Evolutionary conservation across 352 stramenopile species (phyloP).

Genomic region (Pythium oligandrum): DNA sequence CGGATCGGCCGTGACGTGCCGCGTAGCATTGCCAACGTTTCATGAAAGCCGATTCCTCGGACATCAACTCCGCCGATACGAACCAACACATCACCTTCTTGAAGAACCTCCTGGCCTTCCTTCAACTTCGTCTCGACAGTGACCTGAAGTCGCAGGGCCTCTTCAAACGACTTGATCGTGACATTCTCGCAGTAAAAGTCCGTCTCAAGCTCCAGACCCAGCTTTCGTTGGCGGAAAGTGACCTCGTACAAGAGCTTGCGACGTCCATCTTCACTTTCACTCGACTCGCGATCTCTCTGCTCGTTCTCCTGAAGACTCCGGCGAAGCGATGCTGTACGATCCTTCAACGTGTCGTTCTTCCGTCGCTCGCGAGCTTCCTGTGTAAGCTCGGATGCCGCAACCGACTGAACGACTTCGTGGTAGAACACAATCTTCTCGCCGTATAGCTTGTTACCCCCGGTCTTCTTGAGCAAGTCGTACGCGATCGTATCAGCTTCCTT

Average conservation of each 20-base stretch:
- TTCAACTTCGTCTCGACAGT: slow-evolving; percentile 57
- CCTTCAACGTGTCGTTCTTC: slow-evolving; percentile 55
- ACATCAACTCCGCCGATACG: slow-evolving; percentile 77
- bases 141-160: slow-evolving; percentile 35
- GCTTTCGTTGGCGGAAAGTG: slow-evolving; percentile 75
- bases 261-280: slow-evolving; percentile 20
- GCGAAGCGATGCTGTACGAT: slow-evolving; percentile 66
- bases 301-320: slow-evolving; percentile 64
- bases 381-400: slow-evolving; percentile 67
- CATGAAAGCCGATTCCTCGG: slow-evolving; percentile 79
- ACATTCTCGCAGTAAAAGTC: slow-evolving; percentile 89
- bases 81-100: slow-evolving; percentile 75
- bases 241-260: slow-evolving; percentile 78
- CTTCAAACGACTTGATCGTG: slow-evolving; percentile 76
- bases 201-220: slow-evolving; percentile 83
- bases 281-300: slow-evolving; percentile 33
- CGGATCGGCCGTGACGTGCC: slow-evolving; percentile 66
- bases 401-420: slow-evolving; percentile 79
- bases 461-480: slow-evolving; percentile 79
- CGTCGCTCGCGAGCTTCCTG: slow-evolving; percentile 65
- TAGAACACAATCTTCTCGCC: slow-evolving; percentile 88
- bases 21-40: slow-evolving; percentile 74
- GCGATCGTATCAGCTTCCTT: slow-evolving; percentile 85
- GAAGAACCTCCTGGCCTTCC: slow-evolving; percentile 53
- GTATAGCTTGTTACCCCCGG: slow-evolving; percentile 55